phyloP scores from a whole-genome alignment of 2,329 filamentous ascomycete species.

The Colletotrichum sp. region DNA sequence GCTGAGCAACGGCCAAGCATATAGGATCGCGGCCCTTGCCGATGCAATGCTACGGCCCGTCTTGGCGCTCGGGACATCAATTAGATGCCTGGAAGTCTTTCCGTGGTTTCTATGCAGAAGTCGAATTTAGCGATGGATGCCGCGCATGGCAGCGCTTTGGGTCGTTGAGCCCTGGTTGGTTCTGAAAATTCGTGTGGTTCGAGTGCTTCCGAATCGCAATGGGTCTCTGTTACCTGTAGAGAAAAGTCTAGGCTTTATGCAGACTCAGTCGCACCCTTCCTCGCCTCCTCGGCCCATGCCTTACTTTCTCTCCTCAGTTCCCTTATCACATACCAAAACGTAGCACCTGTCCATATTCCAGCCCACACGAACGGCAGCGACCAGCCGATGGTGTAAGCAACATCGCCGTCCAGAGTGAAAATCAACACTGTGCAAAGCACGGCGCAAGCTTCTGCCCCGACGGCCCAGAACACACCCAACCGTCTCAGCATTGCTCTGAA shows the following conservation, averaged over 20 bases:
- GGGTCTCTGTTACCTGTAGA: neutral
- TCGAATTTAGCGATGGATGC: neutral
- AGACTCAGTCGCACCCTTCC: neutral
- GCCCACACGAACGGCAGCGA: constrained; percentile 28
- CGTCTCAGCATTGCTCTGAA: constrained; percentile 58
- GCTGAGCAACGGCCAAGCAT: neutral
- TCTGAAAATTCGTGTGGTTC: neutral
- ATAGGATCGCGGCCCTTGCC: neutral
- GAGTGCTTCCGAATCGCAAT: neutral
- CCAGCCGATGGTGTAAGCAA: constrained; percentile 27
- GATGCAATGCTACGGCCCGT: neutral
- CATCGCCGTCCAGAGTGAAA: constrained; percentile 25
- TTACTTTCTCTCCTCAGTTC: constrained; percentile 28
- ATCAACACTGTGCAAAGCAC: constrained; percentile 26
- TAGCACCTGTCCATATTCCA: constrained; percentile 26
- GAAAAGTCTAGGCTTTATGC: neutral
- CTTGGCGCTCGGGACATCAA: neutral
- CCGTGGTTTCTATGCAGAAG: neutral
- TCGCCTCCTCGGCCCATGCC: constrained; percentile 28
- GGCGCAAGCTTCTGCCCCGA: constrained; percentile 26
- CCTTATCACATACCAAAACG: constrained; percentile 28
- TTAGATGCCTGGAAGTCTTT: neutral
- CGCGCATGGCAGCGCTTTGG: too few species aligned
- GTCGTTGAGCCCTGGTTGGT: too few species aligned
- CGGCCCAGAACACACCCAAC: constrained; percentile 56